These are phyloP conservation scores for Rosa multiflora DNA, from an alignment of 306 rosid genomes.

Conservation along the genomic window DNA sequence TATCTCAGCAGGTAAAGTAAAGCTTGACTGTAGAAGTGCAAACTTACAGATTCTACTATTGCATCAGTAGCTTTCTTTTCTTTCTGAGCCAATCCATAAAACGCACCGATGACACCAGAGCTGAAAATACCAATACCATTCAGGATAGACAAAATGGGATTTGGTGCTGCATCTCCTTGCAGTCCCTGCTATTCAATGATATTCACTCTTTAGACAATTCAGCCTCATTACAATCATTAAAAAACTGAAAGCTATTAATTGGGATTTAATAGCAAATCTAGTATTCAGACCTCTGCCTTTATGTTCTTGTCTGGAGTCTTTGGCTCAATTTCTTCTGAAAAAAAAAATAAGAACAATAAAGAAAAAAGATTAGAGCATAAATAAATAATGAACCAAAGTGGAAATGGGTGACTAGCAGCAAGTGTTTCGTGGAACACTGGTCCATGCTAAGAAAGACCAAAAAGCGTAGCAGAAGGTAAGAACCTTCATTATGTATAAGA, in stretches of 20 bases:
- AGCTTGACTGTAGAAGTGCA: constrained; percentile 4
- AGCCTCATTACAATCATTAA: constrained; percentile 11
- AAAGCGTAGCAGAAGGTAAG: neutral
- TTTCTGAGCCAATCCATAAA: constrained; percentile 57
- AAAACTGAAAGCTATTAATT: constrained; percentile 22
- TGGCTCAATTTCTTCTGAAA: constrained; percentile 54
- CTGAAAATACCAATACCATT: constrained; percentile 64
- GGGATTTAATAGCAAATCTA: constrained; percentile 28
- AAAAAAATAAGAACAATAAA: neutral
- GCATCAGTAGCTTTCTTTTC: constrained; percentile 51
- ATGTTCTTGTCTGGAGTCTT: constrained; percentile 40
- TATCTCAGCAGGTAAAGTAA: constrained; percentile 23
- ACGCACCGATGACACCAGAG: constrained; percentile 70
- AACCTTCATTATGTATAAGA: neutral
- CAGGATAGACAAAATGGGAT: constrained; percentile 46
- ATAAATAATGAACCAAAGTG: neutral
- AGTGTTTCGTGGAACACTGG: neutral
- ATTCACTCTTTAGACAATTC: constrained; percentile 29
- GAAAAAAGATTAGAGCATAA: constrained; percentile 4
- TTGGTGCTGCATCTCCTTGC: constrained; percentile 37
- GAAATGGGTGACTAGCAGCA: neutral
- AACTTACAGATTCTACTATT: constrained; percentile 73
- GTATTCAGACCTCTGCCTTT: constrained; percentile 58
- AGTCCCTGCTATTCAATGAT: constrained; percentile 45
- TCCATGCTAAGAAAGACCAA: neutral